Evolutionary conservation across 1,139 yeast genomes (phyloP), one percentile per base, ranked within the genome.

Genomic region (Pichia sp.): DNA sequence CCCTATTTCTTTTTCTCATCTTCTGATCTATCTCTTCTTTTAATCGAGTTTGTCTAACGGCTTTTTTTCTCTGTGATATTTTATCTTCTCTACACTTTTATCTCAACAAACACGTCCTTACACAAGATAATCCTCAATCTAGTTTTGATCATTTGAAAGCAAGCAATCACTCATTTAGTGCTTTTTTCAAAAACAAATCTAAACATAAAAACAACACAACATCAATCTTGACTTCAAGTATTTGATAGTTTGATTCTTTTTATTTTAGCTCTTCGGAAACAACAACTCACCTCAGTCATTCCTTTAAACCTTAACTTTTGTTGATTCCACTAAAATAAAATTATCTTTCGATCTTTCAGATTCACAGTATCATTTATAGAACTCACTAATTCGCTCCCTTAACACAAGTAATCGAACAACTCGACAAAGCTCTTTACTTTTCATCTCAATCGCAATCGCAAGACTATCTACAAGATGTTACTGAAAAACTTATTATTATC

Each of bases 281-380:
- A 50, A 42, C 39, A 55, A 48, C 64, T 61, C 63, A 62, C 65
- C 59, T 58, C 53, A 62, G 64, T 62, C 64, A 61, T 58, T 62
- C 64, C 59, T 62, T 61, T 54, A 52, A 48, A 54, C 34, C 43
- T 31, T 31, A 31, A 47, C 52, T 48, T n/a, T 44, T 47, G 50
- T 50, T 50, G 49, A 19, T 47, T 41, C 53, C 44, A 26, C 34
- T 16, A 39, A 46, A 23, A n/a, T n/a, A 22, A 36, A 22, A 36
- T 34, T 18, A 3, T 13, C 12, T 4, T 5, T 13, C 4, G 4
- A 39, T 22, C 18, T 16, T n/a, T 39, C 19, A 4, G 10, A 39
- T 4, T n/a, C 13, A 39, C 19, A 5, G 22, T 12, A 41, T 41
- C 23, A 23, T 23, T 19, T 16, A 39, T 21, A 39, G 26, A 39